Base-by-base conservation (phyloP, 805 yeast genomes). In the Metschnikowia lachancei region DNA sequence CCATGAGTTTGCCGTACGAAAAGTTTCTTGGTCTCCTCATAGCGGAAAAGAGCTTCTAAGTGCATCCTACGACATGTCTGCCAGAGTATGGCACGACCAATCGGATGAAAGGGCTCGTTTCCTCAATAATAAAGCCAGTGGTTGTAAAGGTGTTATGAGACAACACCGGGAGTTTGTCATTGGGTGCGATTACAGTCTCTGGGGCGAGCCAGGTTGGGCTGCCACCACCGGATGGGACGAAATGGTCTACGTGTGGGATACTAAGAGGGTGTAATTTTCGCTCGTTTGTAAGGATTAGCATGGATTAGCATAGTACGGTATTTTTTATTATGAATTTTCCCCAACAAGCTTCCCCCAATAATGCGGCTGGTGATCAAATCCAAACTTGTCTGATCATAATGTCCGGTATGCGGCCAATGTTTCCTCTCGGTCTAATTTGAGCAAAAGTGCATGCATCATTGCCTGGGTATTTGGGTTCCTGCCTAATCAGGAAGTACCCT, bases 171-270 rank as follows among this genome's bases (percentile, higher is more conserved):
- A 92, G 70, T 92, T 92, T 68, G 97, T 86, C 1, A 80, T 87
- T 56, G 97, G 95, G 14, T 85, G 91, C 53, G 98, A 94, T 69
- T 94, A 96, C 87, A 85, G 95, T 54, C 66, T 94, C 42, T 92
- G 97, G 97, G 99, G 98, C 2, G 83, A 82, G 55, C 95, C 94
- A 1, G 97, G 97, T 1, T 91, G 94, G 90, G 90, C 85, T 14
- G 95, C 94, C 9, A 83, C 96, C 13, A 84, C 91, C 0, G 97
- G 96, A 1, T 92, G 97, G 96, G 99, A 92, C 69, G 96, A 92
- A 60, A 89, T 88, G 85, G 83, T 90, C 6, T 84, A 85, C 61
- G 77, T 94, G 7, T 94, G 96, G 95, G 90, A 86, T 55, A 80
- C 87, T 1, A 77, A 79, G 56, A 59, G 78, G 44, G 32, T 72